Evolutionary conservation across 2,329 filamentous ascomycete genomes (phyloP).

Genomic region (Lasiodiplodia sp.): DNA sequence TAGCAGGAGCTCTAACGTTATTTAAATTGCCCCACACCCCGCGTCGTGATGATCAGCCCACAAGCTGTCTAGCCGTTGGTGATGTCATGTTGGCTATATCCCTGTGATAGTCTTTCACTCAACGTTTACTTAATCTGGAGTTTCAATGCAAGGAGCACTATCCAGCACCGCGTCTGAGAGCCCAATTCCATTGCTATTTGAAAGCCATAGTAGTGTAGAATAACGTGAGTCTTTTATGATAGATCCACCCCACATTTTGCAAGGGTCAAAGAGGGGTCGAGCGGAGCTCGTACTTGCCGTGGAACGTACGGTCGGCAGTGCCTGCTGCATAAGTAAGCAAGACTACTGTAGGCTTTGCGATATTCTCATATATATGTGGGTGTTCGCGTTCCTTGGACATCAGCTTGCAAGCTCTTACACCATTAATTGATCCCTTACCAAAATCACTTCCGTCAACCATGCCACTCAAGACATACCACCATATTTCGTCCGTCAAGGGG

Average conservation of each 20-base stretch:
- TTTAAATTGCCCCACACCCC: not conserved
- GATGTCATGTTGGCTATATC: not conserved
- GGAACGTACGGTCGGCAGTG: not conserved
- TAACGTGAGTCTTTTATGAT: not conserved
- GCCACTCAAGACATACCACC: conserved; percentile 14
- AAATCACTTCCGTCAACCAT: not conserved
- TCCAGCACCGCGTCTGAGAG: not conserved
- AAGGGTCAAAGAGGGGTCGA: conserved; percentile 1
- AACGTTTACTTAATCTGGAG: not conserved
- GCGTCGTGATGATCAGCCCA: not conserved
- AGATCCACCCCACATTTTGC: conserved; percentile 8
- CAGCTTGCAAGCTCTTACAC: not conserved
- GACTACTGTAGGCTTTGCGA: not conserved
- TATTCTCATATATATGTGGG: not conserved
- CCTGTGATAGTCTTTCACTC: not conserved
- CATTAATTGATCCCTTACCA: not conserved
- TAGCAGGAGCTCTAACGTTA: not conserved
- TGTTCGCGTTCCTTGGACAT: not conserved
- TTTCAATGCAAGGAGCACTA: not conserved
- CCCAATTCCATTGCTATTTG: not conserved
- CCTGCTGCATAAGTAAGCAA: not conserved
- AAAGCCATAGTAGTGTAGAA: not conserved
- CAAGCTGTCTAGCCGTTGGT: not conserved
- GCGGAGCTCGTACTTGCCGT: not conserved
- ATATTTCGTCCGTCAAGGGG: conserved; percentile 36